Evolutionary conservation across 495 filamentous ascomycete species (phyloP), one percentile per base, ranked within the genome.

Genomic region (Podospora australis): DNA sequence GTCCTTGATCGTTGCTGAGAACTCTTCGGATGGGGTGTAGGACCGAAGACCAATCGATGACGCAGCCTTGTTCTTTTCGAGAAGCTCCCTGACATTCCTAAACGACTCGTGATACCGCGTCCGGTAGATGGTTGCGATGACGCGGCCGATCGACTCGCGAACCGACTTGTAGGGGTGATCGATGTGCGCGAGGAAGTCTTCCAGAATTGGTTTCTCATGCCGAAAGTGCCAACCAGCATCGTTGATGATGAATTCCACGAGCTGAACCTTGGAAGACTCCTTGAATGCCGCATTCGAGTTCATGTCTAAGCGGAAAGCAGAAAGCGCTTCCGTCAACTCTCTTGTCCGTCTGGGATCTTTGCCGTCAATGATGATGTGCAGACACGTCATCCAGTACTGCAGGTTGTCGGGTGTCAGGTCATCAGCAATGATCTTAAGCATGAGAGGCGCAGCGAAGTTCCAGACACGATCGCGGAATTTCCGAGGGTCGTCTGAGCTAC

Each of bases 161-260:
- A 99, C 92, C 23, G 85, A 83, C 72, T 99, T 97, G 68, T 99
- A 99, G 0, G 92, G 92, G 64, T 99, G 92, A 66, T 97, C 90
- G 34, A 99, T 77, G 61, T 99, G 92, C 13, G 77, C 69, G 22
- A 97, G 71, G 65, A 96, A 96, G 64, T 99, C 83, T 25, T 92
- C 72, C 2, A 96, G 66, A 49, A 97, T 90, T 4, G 94, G 90
- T 69, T 88, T 73, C 47, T 95, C 90, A 2, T 87, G 76, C 50
- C 87, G 89, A 74, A 96, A 97, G 66, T 96, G 92, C 92, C 92
- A 99, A 2, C 94, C 94, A 40, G 83, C 74, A 62, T 95, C 88
- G 49, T 79, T 80, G 53, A 97, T 87, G 51, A 83, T 82, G 54
- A 95, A 87, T 55, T 95, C 86, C 26, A 99, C 72, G 11, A 97